phyloP scores from a whole-genome alignment of 495 filamentous ascomycete species.

The Tricharina praecox region DNA sequence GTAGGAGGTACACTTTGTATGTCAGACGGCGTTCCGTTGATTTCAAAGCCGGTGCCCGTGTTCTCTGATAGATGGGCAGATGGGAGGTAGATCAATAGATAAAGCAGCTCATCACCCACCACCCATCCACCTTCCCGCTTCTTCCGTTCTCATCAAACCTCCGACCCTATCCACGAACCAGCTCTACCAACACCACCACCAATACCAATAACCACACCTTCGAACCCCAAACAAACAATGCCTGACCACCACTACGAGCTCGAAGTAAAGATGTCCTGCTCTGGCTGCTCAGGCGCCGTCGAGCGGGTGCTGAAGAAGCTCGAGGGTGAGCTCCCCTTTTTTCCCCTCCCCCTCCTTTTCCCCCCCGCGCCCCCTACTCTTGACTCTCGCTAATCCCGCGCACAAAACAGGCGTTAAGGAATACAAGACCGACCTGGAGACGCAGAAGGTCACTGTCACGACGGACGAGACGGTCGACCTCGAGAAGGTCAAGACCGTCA shows the following conservation, averaged over 20 bases:
- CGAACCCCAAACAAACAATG: background rate
- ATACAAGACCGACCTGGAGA: slow-evolving; percentile 31
- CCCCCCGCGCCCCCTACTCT: background rate
- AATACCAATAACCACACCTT: background rate
- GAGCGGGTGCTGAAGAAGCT: slow-evolving; percentile 90
- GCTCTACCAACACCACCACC: background rate
- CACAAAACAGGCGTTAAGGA: slow-evolving; percentile 52
- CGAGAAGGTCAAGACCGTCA: slow-evolving; percentile 66
- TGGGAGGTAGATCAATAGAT: too few species aligned
- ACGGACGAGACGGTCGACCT: slow-evolving; percentile 35
- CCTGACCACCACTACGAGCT: slow-evolving; percentile 41
- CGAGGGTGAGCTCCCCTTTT: slow-evolving; percentile 44
- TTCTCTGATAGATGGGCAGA: too few species aligned
- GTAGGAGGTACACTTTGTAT: too few species aligned
- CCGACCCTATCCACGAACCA: too few species aligned
- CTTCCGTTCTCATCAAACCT: too few species aligned
- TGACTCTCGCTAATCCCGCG: background rate
- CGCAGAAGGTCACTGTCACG: slow-evolving; percentile 57
- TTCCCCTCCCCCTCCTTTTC: background rate
- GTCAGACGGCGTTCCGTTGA: too few species aligned
- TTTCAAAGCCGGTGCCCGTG: too few species aligned
- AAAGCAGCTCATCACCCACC: background rate
- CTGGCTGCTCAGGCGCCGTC: slow-evolving; percentile 49
- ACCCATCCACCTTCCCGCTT: background rate
- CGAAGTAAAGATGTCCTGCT: slow-evolving; percentile 46